Conservation (phyloP, 1,284 basidiomycete genomes). For the Xanthoconium separans region DNA sequence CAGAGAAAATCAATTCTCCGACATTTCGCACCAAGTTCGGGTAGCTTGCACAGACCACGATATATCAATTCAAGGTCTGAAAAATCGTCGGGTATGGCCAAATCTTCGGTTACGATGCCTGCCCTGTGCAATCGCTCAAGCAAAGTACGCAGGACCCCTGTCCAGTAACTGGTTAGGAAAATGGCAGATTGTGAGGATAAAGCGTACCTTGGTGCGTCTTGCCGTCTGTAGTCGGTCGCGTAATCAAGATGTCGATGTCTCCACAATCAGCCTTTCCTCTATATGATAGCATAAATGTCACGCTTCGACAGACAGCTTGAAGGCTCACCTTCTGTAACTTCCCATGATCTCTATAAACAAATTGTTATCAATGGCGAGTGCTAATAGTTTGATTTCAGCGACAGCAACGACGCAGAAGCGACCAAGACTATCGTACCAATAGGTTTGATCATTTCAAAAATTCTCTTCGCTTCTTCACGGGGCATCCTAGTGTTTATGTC, state of each 20-base stretch:
- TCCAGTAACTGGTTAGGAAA: not conserved
- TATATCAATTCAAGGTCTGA: constrained; percentile 72
- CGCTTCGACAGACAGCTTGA: not conserved
- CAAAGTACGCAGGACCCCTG: constrained; percentile 59
- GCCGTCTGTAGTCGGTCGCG: constrained; percentile 70
- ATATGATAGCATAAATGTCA: not conserved
- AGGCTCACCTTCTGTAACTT: constrained; percentile 70
- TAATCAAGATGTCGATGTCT: constrained; percentile 89
- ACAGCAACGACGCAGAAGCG: not conserved
- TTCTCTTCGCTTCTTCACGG: constrained; percentile 68
- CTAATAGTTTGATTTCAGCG: constrained; percentile 36
- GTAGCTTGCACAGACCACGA: constrained; percentile 71
- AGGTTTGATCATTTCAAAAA: constrained; percentile 71
- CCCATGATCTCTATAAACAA: constrained; percentile 88
- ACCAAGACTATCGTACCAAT: constrained; percentile 47
- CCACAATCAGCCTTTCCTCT: constrained; percentile 79
- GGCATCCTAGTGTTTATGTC: constrained; percentile 85
- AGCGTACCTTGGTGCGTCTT: constrained; percentile 62
- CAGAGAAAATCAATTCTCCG: constrained; percentile 84
- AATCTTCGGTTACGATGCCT: constrained; percentile 73
- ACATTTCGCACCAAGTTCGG: constrained; percentile 42
- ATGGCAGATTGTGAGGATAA: not conserved
- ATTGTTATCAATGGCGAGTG: constrained; percentile 66
- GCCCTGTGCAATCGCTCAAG: constrained; percentile 54
- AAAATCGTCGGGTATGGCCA: constrained; percentile 69